These are phyloP conservation scores for Arachis stenosperma DNA, from an alignment of 306 rosid genomes.

Conservation along the genomic window DNA sequence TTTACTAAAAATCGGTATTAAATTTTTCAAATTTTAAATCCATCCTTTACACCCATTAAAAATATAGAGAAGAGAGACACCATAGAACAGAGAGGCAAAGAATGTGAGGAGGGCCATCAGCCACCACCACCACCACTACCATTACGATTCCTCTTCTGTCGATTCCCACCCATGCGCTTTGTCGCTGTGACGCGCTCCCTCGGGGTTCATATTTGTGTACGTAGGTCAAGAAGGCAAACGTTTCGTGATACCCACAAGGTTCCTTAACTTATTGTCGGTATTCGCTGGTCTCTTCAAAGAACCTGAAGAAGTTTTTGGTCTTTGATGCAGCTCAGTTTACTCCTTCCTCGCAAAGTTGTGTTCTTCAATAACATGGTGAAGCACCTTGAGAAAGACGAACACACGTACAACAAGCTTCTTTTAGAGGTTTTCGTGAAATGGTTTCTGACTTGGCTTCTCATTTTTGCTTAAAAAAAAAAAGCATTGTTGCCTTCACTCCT, in stretches of 20 bases:
- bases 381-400: constrained; percentile 20
- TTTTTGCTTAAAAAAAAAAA: constrained; percentile 41
- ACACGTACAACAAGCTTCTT: background rate
- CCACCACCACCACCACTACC: constrained; percentile 19
- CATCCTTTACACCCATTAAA: too few species aligned
- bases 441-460: constrained; percentile 23
- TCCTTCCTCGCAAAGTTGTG: constrained; percentile 4
- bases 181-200: constrained; percentile 11
- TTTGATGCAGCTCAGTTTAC: constrained; percentile 10
- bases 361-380: constrained; percentile 20
- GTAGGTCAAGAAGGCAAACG: constrained; percentile 36
- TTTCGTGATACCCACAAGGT: constrained; percentile 44
- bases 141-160: background rate
- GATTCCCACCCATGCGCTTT: background rate
- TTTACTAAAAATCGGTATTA: too few species aligned
- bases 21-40: too few species aligned
- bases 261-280: constrained; percentile 42
- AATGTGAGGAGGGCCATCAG: background rate
- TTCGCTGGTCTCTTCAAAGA: constrained; percentile 36
- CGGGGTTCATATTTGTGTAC: constrained; percentile 40
- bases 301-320: constrained; percentile 45
- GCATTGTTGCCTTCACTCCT: constrained; percentile 21
- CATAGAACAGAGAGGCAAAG: too few species aligned
- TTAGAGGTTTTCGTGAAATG: constrained; percentile 23
- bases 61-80: too few species aligned